Evolutionary conservation across 2,329 filamentous ascomycete genomes (phyloP), one percentile per base, ranked within the genome.

Genomic region (Cladosporium sp.): DNA sequence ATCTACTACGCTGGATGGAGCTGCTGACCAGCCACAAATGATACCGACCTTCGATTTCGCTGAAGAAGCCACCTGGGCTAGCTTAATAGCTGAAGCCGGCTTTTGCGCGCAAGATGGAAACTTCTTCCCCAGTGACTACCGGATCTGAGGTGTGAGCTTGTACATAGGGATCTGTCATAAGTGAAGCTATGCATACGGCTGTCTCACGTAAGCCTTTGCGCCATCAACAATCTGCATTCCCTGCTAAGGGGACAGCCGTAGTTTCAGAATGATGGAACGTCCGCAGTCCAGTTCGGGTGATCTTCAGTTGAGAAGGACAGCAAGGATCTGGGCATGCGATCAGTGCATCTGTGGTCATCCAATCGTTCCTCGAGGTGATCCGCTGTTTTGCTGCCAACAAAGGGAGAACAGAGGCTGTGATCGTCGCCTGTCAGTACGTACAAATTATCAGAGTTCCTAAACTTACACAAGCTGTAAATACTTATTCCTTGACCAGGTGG

Each of bases 321-420:
- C 60, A 52, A 1, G 61, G 61, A 45, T 62, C 62, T 4, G 62
- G 62, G 42, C 62, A 65, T 7, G 62, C 62, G 8, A 63, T 56
- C 6, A 65, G 6, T n/a, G 60, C 60, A 57, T 63, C 61, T 4
- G 61, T 62, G 15, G 58, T 57, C 60, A 65, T 65, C 62, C 62
- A 65, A 48, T 63, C 62, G 36, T 63, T 63, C 2, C 58, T 28
- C 51, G 63, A 61, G 10, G 60, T 60, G 3, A 17, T 19, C 40
- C 62, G 47, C 34, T 63, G 62, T 42, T 65, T 63, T 34, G 61
- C 62, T 45, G 62, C 62, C 15, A 65, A 57, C 15, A 65, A 60
- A 17, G 61, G 62, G 34, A 65, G 48, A 4, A 63, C 60, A n/a
- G 62, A 58, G 37, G 62, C 62, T 62, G 12, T 7, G 28, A 10